phyloP scores from a whole-genome alignment of 768 basidiomycete species.

The Russula ochroleuca region DNA sequence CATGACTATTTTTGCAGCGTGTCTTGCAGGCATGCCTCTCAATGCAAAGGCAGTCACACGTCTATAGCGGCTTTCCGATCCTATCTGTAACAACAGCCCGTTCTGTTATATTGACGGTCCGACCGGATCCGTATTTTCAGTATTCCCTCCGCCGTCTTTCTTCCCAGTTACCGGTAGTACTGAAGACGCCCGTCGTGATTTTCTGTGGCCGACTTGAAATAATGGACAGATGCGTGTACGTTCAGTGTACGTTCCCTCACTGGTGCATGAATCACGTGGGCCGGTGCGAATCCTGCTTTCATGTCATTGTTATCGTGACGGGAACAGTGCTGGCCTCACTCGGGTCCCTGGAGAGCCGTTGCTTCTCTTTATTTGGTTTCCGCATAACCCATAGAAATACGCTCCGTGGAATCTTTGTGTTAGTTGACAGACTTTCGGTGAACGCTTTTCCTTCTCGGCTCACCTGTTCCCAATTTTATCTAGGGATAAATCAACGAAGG shows the following conservation, averaged over 20 bases:
- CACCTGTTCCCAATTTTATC: no score
- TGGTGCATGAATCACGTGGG: neutral
- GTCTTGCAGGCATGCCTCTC: conserved; percentile 60
- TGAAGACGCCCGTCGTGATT: neutral
- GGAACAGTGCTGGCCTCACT: neutral
- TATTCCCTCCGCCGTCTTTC: neutral
- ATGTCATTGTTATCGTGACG: neutral
- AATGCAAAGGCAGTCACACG: conserved; percentile 74
- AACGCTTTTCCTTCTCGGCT: no score
- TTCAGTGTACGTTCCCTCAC: neutral
- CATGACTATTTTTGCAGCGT: conserved; percentile 12
- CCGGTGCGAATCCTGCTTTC: neutral
- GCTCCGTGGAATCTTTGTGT: no score
- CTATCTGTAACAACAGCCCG: neutral
- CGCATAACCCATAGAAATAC: no score
- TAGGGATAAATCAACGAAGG: no score
- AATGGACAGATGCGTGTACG: neutral
- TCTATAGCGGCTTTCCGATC: conserved; percentile 34
- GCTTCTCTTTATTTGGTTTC: neutral
- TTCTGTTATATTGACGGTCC: neutral
- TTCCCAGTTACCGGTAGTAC: neutral
- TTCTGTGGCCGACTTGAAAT: neutral
- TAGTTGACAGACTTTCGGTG: no score
- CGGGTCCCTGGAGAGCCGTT: neutral
- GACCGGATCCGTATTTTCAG: conserved; percentile 4